Base-by-base conservation (phyloP, 108 stramenopile genomes). In the Skeletonema tropicum region DNA sequence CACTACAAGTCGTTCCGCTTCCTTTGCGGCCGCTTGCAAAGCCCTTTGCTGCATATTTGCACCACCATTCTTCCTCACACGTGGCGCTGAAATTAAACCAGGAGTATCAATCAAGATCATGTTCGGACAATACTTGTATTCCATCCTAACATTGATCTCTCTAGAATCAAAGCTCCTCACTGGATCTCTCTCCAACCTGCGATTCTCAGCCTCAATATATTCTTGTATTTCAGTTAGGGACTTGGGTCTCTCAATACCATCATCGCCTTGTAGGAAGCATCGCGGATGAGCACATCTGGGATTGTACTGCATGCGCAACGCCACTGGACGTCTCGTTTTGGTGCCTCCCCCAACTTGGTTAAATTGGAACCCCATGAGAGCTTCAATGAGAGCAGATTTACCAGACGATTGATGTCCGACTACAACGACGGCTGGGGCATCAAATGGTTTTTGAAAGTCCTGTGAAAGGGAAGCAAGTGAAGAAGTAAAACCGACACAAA, bases 331-430 rank as follows among this genome's bases (percentile, higher is more conserved):
- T 57, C 95, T 84, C 13, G 97, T 97, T 73, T 96, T 96, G 41
- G 97, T 97, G 9, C 97, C 97, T 2, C 97, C 97, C 15, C 97
- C 97, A 59, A 97, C 96, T 80, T 96, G 90, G 82, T 97, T 97
- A 84, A 97, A 97, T 87, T 97, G 97, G 63, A 97, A 97, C 41
- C 97, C 97, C 95, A 97, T 97, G 25, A 97, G 75, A 36, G 97
- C 97, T 79, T 97, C 97, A 68, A 97, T 96, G 57, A 97, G 79
- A 64, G 97, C 95, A 2, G 91, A 92, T 85, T 97, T 97, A 52
- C 97, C 97, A 42, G 90, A 89, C 60, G 94, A 94, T 68, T 97
- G 97, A 68, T 96, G 94, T 11, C 97, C 97, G 23, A 97, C 95
- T 6, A 97, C 95, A 21, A 97, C 90, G 26, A 97, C 95, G 17